A percentile compares a stretch with the other conserved stretches of the same genome.
Conservation (phyloP, 2,329 filamentous ascomycete genomes). For the Penicillium sp. region DNA sequence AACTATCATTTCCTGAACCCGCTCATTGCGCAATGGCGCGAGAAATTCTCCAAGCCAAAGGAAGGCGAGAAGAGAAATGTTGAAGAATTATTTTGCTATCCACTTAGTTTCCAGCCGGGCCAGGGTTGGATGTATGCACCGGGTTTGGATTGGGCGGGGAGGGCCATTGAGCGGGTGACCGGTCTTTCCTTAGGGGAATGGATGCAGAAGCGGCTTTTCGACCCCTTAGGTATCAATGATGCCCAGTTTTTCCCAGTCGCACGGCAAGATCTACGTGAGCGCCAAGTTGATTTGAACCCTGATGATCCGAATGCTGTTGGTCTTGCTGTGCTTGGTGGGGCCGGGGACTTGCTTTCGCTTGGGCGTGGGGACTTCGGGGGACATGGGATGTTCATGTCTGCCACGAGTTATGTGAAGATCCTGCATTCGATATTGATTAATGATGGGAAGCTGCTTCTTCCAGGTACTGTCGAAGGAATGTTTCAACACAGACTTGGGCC, state of each 20-base stretch:
- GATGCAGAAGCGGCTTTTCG: slow-evolving; percentile 51
- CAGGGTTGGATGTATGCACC: slow-evolving; percentile 56
- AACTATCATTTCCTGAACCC: slow-evolving; percentile 52
- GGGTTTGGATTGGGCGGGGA: slow-evolving; percentile 59
- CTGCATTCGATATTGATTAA: slow-evolving; percentile 34
- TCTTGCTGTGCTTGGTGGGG: slow-evolving; percentile 36
- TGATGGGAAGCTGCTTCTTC: slow-evolving; percentile 35
- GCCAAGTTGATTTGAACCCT: slow-evolving; percentile 45
- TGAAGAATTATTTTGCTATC: slow-evolving; percentile 48
- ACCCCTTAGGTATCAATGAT: slow-evolving; percentile 48
- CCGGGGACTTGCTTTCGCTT: slow-evolving; percentile 37
- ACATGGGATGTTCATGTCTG: slow-evolving; percentile 46
- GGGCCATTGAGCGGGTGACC: slow-evolving; percentile 55
- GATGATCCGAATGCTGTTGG: slow-evolving; percentile 43
- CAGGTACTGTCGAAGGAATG: slow-evolving; percentile 2
- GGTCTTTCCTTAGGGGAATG: slow-evolving; percentile 48
- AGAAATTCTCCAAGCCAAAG: slow-evolving; percentile 30
- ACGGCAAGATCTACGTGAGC: slow-evolving; percentile 39
- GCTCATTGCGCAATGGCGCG: slow-evolving; percentile 39
- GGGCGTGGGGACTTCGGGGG: slow-evolving; percentile 47
- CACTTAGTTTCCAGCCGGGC: slow-evolving; percentile 58
- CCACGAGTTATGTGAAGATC: slow-evolving; percentile 35
- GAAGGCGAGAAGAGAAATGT: slow-evolving; percentile 37
- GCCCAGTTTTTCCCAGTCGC: slow-evolving; percentile 47
- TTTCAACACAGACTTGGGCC: slow-evolving; percentile 18